Evolutionary conservation across 2,329 filamentous ascomycete species (phyloP), one percentile per base, ranked within the genome.

Genomic region (Lachnellula occidentalis): DNA sequence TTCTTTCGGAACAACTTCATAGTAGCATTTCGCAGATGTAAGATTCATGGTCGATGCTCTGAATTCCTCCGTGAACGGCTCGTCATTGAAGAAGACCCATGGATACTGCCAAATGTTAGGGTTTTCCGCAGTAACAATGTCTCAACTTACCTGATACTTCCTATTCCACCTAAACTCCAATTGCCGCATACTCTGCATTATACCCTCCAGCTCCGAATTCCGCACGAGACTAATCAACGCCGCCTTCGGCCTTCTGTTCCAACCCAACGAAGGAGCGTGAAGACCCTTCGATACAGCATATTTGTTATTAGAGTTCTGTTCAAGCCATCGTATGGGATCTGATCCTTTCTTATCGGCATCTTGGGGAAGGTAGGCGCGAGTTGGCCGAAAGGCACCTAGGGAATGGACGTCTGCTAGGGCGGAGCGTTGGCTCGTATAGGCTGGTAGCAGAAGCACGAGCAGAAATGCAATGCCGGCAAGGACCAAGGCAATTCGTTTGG

Each of bases 31-130:
- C 2, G 88, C 87, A 53, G 82, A 82, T 2, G 89, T 92, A 37
- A 82, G 80, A 46, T 83, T 86, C 49, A 78, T 76, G 0, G 87
- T 90, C 55, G 75, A 74, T 36, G 74, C 73, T 68, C 88, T 92
- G 75, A 95, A 95, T 56, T 87, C 82, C 8, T 88, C 82, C 4
- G 84, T 85, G 67, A 95, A 91, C 4, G 85, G 83, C 50, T 86
- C 81, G 64, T 90, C 84, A 71, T 92, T 94, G 78, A 94, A 90
- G 73, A 95, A 92, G 42, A 88, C 86, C 87, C 90, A 95, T 45
- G 90, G 87, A 67, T 95, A 95, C 65, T 87, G 14, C n/a, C 3
- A 54, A 24, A 17, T 6, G 4, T 43, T 19, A 43, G n/a, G 5
- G 12, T 19, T 9, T 45, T 34, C n/a, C n/a, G 11, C n/a, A 45